Conservation (phyloP, 164 flowering plant genomes). For the Aristolochia californica region DNA sequence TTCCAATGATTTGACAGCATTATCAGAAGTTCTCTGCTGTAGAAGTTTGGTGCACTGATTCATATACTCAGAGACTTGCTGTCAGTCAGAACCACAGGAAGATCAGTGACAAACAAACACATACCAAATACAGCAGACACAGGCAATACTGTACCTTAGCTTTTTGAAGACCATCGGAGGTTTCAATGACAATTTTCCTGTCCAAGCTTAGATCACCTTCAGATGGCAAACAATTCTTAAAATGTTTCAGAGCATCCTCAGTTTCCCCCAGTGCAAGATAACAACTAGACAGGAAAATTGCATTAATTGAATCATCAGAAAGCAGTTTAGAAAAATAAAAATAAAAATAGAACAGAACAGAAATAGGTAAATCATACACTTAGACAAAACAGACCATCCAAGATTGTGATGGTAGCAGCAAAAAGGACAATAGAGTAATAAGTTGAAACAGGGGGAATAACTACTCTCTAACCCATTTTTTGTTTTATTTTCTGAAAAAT, state of each 20-base stretch:
- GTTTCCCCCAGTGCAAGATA: slow-evolving; percentile 80
- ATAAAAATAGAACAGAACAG: no score
- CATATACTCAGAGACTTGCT: slow-evolving; percentile 51
- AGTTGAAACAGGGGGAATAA: no score
- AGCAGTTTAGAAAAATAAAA: no score
- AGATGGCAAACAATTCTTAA: slow-evolving; percentile 39
- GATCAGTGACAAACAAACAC: background rate
- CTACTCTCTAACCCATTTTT: no score
- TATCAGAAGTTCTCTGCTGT: slow-evolving; percentile 35
- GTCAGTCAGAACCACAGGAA: slow-evolving; percentile 15
- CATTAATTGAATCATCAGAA: no score
- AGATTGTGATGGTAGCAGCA: no score
- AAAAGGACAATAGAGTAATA: no score
- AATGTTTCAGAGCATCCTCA: slow-evolving; percentile 50
- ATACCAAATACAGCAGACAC: background rate
- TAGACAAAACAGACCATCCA: no score
- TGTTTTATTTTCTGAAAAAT: no score
- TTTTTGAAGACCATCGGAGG: slow-evolving; percentile 71
- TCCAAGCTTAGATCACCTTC: slow-evolving; percentile 53
- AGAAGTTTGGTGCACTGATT: slow-evolving; percentile 41
- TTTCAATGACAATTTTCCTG: slow-evolving; percentile 53
- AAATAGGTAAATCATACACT: no score
- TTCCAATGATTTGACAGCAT: slow-evolving; percentile 40
- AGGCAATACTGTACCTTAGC: slow-evolving; percentile 46
- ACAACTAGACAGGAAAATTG: slow-evolving; percentile 36